A percentile compares a stretch with the other conserved stretches of the same genome.
Conservation (phyloP, 179 eudicot genomes). For the Sideroxylon spinosum region DNA sequence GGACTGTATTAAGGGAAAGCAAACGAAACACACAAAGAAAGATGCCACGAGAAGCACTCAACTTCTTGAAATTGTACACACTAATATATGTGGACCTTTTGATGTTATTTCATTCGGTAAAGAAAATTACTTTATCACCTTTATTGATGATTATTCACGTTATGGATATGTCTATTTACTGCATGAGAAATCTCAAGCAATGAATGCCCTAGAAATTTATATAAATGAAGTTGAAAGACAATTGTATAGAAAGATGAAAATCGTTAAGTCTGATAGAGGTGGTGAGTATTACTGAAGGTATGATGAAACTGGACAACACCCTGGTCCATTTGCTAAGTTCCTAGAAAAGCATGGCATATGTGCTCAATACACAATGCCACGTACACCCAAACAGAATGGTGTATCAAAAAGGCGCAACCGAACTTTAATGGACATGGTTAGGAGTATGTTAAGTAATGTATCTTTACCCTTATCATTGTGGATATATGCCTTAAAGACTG, state of each 20-base stretch:
- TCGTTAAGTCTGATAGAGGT: no score
- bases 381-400: no score
- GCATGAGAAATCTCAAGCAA: no score
- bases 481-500: slow-evolving; percentile 9
- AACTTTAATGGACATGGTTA: neutral
- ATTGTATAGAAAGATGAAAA: neutral
- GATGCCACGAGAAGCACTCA: slow-evolving; percentile 10
- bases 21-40: neutral
- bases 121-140: neutral
- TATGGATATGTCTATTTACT: neutral
- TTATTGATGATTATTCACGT: slow-evolving; percentile 6
- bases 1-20: slow-evolving; percentile 10
- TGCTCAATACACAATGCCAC: no score
- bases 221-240: no score
- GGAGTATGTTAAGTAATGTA: slow-evolving; percentile 3
- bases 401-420: neutral
- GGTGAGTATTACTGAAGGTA: no score
- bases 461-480: neutral
- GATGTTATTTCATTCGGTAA: slow-evolving; percentile 7
- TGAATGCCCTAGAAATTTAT: no score
- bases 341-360: no score
- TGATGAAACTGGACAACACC: neutral
- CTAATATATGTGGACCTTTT: neutral
- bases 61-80: slow-evolving; percentile 11
- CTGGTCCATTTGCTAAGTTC: no score